Percentiles rank a stretch among this genome's conserved stretches.
Conservation (phyloP, 768 basidiomycete genomes). For the Boletus rex-veris region DNA sequence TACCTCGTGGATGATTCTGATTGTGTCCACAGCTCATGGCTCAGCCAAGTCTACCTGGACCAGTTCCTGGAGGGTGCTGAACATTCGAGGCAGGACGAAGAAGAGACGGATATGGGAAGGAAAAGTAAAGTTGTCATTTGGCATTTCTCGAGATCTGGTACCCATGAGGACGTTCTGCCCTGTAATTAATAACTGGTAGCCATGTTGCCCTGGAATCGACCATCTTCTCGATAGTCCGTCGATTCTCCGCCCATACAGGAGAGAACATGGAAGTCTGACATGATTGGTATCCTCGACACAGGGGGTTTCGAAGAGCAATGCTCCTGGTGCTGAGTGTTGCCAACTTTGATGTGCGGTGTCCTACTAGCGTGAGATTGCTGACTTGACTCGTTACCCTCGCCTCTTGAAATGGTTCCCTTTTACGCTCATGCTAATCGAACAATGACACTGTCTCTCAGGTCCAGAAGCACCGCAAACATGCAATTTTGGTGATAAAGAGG, state of each 20-base stretch:
- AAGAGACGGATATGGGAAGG: not conserved
- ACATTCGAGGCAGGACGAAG: constrained; percentile 1
- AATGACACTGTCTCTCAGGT: constrained; percentile 6
- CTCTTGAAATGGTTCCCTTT: not conserved
- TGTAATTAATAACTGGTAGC: constrained; percentile 14
- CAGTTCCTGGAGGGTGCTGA: constrained; percentile 34
- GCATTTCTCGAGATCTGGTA: constrained; percentile 12
- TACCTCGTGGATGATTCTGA: constrained; percentile 10
- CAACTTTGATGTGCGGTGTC: not conserved
- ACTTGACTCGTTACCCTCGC: not conserved
- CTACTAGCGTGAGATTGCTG: constrained; percentile 2
- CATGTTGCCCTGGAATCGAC: constrained; percentile 11
- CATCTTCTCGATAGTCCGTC: constrained; percentile 12
- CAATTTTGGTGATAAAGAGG: constrained; percentile 26
- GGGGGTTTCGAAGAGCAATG: not conserved
- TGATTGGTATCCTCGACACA: not conserved
- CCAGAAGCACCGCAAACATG: constrained; percentile 19
- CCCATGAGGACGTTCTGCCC: constrained; percentile 3
- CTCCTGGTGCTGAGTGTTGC: not conserved
- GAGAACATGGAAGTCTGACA: not conserved
- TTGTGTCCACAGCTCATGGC: constrained; percentile 52
- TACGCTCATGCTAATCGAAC: not conserved
- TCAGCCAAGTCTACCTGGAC: constrained; percentile 42
- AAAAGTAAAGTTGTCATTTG: not conserved
- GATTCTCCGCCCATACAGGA: constrained; percentile 23